Evolutionary conservation across 75 land plant species (phyloP), one percentile per base, ranked within the genome.

Genomic region (Larix kaempferi): DNA sequence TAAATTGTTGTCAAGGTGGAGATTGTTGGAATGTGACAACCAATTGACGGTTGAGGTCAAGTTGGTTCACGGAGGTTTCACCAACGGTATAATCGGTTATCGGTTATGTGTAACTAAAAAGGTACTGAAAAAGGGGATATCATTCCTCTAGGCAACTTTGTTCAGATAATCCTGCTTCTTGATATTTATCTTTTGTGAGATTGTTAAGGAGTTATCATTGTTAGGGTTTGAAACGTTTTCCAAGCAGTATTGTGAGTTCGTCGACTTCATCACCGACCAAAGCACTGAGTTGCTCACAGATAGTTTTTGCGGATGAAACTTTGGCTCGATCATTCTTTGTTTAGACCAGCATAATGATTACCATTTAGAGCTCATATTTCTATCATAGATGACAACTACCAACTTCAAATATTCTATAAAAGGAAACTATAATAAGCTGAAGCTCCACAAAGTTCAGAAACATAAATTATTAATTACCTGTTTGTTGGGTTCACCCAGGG

Each of bases 171-270:
- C 82, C 79, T 97, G 98, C 74, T 98, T 80, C 66, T 86, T 89
- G 76, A 97, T 94, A 78, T 97, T 97, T 74, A 98, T 86, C 78
- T 80, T 91, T 86, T 94, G 93, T 0, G 99, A 97, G 8, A 89
- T 82, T 1, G 97, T 91, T 78, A 92, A 81, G 64, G 84, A 78
- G 44, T 85, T 83, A 55, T 78, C 44, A 56, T 84, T 85, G 19
- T 77, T 57, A 33, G n/a, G 81, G 83, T 66, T 72, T 76, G 59
- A 88, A 78, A 59, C 78, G 84, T 60, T 89, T 90, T 12, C 92
- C 91, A 55, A 95, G 76, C 22, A 87, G 85, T 58, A 95, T 64
- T 69, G 60, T 83, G 77, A 85, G 80, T 76, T 93, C 96, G 5
- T 78, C 92, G 15, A 78, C 78, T 10, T 82, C 83, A 61, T 79